Evolutionary conservation across 2,329 filamentous ascomycete genomes (phyloP).

Genomic region (Beauveria bassiana): DNA sequence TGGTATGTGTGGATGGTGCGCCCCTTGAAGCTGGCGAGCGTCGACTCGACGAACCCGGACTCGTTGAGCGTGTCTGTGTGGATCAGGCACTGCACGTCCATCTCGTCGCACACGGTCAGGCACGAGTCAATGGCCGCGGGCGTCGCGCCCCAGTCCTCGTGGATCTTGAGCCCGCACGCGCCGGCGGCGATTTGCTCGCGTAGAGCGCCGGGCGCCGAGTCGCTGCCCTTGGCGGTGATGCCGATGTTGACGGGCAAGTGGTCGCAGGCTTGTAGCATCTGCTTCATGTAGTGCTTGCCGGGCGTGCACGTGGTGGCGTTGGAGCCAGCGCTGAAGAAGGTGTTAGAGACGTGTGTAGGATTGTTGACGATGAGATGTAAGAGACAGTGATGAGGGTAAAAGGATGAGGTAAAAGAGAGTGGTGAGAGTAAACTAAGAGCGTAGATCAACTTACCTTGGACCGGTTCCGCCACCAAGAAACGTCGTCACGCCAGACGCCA

Average conservation of each 20-base stretch:
- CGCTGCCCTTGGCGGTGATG: slow-evolving; percentile 91
- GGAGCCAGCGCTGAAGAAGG: neutral
- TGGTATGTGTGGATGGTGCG: slow-evolving; percentile 95
- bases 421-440: neutral
- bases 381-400: neutral
- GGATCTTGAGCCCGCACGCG: slow-evolving; percentile 83
- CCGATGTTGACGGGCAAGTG: slow-evolving; percentile 76
- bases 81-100: slow-evolving; percentile 88
- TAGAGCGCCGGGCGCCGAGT: slow-evolving; percentile 61
- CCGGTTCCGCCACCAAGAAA: slow-evolving; percentile 85
- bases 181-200: slow-evolving; percentile 76
- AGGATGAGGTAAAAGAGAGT: neutral
- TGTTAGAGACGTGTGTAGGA: neutral
- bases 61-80: slow-evolving; percentile 96
- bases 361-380: neutral
- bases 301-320: slow-evolving; percentile 90
- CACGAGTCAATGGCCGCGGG: slow-evolving; percentile 88
- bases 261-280: slow-evolving; percentile 88
- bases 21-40: slow-evolving; percentile 74
- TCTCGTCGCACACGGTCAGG: slow-evolving; percentile 76
- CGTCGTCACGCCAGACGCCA: slow-evolving; percentile 82
- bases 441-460: slow-evolving; percentile 52
- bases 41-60: slow-evolving; percentile 92
- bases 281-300: slow-evolving; percentile 69
- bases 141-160: slow-evolving; percentile 93